Percentiles rank a stretch among this genome's conserved stretches.
These are phyloP conservation scores for Arthrobotrys sphaeroides DNA, from an alignment of 2,329 filamentous ascomycete species.

Conservation along the genomic window DNA sequence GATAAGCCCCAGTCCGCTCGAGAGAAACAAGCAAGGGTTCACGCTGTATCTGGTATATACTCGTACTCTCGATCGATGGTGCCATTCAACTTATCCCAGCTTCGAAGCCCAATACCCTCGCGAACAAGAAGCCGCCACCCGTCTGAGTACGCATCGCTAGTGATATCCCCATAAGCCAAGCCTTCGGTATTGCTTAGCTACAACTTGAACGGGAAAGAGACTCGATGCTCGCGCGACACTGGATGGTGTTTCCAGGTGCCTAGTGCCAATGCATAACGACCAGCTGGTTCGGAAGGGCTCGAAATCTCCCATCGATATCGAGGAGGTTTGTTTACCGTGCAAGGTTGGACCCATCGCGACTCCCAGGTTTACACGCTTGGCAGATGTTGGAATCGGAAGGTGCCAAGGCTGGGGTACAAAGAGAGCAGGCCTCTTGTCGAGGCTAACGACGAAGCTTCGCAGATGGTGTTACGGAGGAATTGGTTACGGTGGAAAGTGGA, in stretches of 20 bases:
- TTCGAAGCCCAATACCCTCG: not conserved
- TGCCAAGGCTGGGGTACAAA: constrained; percentile 31
- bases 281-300: constrained; percentile 8
- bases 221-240: constrained; percentile 13
- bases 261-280: constrained; percentile 43
- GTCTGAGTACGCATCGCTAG: not conserved
- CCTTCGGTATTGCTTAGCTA: constrained; percentile 50
- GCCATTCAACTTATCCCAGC: constrained; percentile 3
- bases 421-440: not conserved
- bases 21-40: constrained; percentile 15
- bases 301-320: constrained; percentile 1
- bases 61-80: not conserved
- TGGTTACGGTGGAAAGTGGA: not conserved
- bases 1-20: constrained; percentile 23
- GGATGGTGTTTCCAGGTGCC: constrained; percentile 35
- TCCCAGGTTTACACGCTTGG: constrained; percentile 40
- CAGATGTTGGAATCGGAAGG: constrained; percentile 39
- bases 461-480: not conserved
- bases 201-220: constrained; percentile 41
- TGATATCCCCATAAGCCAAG: constrained; percentile 31
- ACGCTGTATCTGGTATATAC: constrained; percentile 2
- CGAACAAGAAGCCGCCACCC: constrained; percentile 1
- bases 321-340: not conserved
- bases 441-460: constrained; percentile 1
- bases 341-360: constrained; percentile 28